phyloP scores from a whole-genome alignment of 495 filamentous ascomycete genomes.

The Penicillium silybi region DNA sequence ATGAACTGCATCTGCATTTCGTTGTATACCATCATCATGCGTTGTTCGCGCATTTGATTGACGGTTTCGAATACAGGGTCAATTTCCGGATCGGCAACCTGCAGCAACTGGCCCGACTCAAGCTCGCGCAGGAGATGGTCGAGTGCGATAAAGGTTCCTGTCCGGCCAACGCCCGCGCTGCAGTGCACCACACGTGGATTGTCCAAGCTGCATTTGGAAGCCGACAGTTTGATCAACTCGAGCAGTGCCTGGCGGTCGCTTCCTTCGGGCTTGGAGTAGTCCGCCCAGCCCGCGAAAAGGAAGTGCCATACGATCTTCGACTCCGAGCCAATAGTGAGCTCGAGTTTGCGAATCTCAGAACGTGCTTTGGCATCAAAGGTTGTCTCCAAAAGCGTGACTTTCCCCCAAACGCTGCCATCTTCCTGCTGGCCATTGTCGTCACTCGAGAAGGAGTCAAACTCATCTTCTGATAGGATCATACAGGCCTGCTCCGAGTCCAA shows the following conservation, averaged over 20 bases:
- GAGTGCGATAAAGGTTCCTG: slow-evolving; percentile 91
- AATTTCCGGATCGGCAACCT: slow-evolving; percentile 34
- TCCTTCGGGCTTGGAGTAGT: slow-evolving; percentile 82
- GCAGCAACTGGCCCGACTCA: slow-evolving; percentile 64
- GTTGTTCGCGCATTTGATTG: slow-evolving; percentile 77
- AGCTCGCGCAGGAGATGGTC: slow-evolving; percentile 85
- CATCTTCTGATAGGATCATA: slow-evolving; percentile 60
- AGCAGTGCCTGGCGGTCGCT: slow-evolving; percentile 76
- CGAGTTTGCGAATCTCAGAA: slow-evolving; percentile 54
- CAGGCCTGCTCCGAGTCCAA: slow-evolving; percentile 48
- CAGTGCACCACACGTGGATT: slow-evolving; percentile 92
- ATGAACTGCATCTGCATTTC: slow-evolving; percentile 84
- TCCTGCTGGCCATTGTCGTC: slow-evolving; percentile 21
- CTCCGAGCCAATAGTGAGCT: slow-evolving; percentile 51
- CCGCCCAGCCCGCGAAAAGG: slow-evolving; percentile 89
- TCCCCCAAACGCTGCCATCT: slow-evolving; percentile 24
- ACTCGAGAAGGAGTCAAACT: slow-evolving; percentile 25
- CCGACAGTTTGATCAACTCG: slow-evolving; percentile 70
- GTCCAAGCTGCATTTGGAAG: slow-evolving; percentile 59
- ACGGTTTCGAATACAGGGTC: slow-evolving; percentile 72
- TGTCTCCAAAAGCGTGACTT: slow-evolving; percentile 48
- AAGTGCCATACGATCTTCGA: slow-evolving; percentile 82
- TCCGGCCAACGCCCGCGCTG: slow-evolving; percentile 89
- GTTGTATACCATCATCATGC: slow-evolving; percentile 95
- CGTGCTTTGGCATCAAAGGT: slow-evolving; percentile 44